Base-by-base conservation (phyloP, 495 filamentous ascomycete species). In the Hypoxylon fuscum region DNA sequence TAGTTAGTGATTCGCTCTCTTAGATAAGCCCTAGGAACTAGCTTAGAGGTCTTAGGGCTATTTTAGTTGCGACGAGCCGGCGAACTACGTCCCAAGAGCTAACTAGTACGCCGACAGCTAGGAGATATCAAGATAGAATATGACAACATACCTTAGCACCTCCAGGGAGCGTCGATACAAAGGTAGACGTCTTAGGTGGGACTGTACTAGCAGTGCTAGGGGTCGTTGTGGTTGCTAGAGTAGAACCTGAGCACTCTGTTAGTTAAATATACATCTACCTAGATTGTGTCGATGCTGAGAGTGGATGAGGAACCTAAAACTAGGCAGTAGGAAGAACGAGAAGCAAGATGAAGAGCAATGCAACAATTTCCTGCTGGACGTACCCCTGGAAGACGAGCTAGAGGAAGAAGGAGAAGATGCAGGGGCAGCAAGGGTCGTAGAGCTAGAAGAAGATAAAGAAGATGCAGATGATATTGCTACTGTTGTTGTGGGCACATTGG, bases 111-210 rank as follows among this genome's bases (percentile, higher is more conserved):
- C n/a, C n/a, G n/a, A n/a, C n/a, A n/a, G n/a, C n/a, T n/a, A 27
- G 25, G 25, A 8, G 25, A 27, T 27, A 3, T 17, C 45, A 42
- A 11, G 65, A 70, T 6, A 74, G 48, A 41, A 67, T 55, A 11
- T 18, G 15, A 18, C 6, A 5, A 58, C 63, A 9, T 62, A 58
- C 63, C 55, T 73, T 68, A 5, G 48, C 72, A 10, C 79, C 79
- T 55, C 74, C 70, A 6, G 74, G 64, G 8, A 71, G 63, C 0
- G 76, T 80, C 8, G 68, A 73, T 8, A 74, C 77, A 37, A 72
- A 68, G 0, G 77, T 67, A 10, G 66, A 68, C n/a, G 64, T 72
- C 23, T 45, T 64, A 8, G 68, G 41, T 25, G 62, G 51, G 27
- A 51, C 42, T 21, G 66, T 53, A 25, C 45, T 59, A 6, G 25